A percentile compares a stretch with the other conserved stretches of the same genome.
Evolutionary conservation across 2,329 filamentous ascomycete species (phyloP).

Genomic region (Pseudogymnoascus sp.): DNA sequence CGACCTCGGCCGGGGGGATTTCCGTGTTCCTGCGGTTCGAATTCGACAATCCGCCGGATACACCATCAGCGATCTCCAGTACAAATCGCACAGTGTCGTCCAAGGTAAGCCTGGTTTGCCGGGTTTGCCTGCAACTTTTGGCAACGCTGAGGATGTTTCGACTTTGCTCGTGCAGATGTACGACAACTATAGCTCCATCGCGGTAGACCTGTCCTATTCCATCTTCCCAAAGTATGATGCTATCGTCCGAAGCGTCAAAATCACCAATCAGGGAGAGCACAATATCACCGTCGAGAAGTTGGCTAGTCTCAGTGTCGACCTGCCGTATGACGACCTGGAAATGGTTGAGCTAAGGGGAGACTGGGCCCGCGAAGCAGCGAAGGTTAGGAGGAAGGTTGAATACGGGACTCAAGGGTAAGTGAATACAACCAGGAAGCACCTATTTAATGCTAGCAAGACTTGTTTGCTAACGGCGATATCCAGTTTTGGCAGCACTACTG

Average conservation of each 20-base stretch:
- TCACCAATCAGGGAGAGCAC: slow-evolving; percentile 50
- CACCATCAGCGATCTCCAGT: slow-evolving; percentile 28
- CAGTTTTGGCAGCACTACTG: slow-evolving; percentile 53
- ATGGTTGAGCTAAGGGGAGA: slow-evolving; percentile 57
- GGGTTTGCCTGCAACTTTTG: neutral
- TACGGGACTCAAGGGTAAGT: slow-evolving; percentile 47
- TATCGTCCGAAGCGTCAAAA: slow-evolving; percentile 52
- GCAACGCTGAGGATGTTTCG: slow-evolving; percentile 44
- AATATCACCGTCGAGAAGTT: slow-evolving; percentile 49
- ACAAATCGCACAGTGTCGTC: neutral
- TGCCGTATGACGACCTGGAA: slow-evolving; percentile 53
- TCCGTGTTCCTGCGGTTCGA: slow-evolving; percentile 53
- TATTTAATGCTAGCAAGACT: neutral
- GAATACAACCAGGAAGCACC: neutral
- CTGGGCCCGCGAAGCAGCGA: slow-evolving; percentile 53
- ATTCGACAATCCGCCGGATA: slow-evolving; percentile 52
- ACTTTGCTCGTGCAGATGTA: slow-evolving; percentile 52
- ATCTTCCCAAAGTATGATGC: slow-evolving; percentile 56
- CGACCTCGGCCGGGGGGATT: slow-evolving; percentile 56
- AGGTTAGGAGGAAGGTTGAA: slow-evolving; percentile 47
- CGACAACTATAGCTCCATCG: slow-evolving; percentile 51
- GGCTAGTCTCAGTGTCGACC: slow-evolving; percentile 54
- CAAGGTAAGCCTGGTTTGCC: neutral
- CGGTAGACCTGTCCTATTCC: slow-evolving; percentile 54
- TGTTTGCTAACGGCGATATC: neutral